These are phyloP conservation scores for Globisporangium echinulatum DNA, from an alignment of 352 stramenopile species.

Conservation along the genomic window DNA sequence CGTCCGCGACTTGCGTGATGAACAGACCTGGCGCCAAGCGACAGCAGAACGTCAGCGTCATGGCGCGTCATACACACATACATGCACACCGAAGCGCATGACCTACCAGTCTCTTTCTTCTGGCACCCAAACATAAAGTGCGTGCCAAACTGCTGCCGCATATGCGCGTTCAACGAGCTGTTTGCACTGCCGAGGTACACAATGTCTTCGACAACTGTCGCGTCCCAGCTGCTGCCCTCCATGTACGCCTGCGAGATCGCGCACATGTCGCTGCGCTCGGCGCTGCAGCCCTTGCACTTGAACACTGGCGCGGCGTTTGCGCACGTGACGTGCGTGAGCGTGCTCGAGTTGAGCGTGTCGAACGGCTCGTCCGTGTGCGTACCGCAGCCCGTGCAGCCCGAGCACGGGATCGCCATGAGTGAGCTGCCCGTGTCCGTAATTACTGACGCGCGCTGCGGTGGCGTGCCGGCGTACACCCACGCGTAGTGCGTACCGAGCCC, in stretches of 20 bases:
- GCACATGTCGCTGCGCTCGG: slow-evolving; percentile 36
- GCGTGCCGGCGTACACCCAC: slow-evolving; percentile 76
- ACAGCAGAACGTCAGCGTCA: neutral
- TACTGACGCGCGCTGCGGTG: slow-evolving; percentile 73
- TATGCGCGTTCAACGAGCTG: slow-evolving; percentile 34
- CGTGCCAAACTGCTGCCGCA: slow-evolving; percentile 62
- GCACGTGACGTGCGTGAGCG: slow-evolving; percentile 66
- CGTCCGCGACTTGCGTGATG: slow-evolving; percentile 74
- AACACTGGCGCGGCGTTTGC: slow-evolving; percentile 34
- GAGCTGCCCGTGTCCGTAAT: slow-evolving; percentile 79
- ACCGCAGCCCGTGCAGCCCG: slow-evolving; percentile 56
- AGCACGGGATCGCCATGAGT: slow-evolving; percentile 79
- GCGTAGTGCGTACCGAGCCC: slow-evolving; percentile 82
- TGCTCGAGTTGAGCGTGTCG: slow-evolving; percentile 47
- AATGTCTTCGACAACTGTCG: slow-evolving; percentile 71
- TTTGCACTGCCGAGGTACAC: slow-evolving; percentile 67
- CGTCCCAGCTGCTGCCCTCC: slow-evolving; percentile 82
- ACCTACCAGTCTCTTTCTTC: slow-evolving; percentile 50
- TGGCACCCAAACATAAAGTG: slow-evolving; percentile 82
- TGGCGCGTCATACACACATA: neutral
- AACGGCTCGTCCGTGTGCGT: slow-evolving; percentile 75
- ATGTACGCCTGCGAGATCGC: slow-evolving; percentile 74
- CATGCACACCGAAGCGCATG: neutral
- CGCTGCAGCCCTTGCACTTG: slow-evolving; percentile 43
- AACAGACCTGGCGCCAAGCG: slow-evolving; percentile 35